A percentile compares a stretch with the other conserved stretches of the same genome.
phyloP scores from a whole-genome alignment of 192 early-diverging fungal genomes.

The Globomyces pollinis-pini region DNA sequence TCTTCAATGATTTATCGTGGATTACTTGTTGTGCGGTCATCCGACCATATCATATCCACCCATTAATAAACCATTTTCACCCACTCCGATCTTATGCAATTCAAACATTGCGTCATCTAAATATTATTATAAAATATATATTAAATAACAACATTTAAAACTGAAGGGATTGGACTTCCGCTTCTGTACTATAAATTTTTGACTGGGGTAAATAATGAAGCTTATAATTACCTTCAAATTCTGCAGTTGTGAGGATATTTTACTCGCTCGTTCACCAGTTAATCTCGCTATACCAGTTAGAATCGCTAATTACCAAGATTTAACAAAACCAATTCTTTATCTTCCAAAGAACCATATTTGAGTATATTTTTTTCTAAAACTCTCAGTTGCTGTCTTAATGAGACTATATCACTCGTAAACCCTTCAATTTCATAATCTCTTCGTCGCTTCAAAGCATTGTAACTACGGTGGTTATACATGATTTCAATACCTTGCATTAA shows the following conservation, averaged over 20 bases:
- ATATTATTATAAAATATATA: background rate
- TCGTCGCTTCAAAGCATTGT: constrained; percentile 39
- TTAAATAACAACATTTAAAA: constrained; percentile 11
- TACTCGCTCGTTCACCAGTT: constrained; percentile 26
- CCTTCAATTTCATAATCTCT: constrained; percentile 60
- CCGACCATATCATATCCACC: too few species aligned
- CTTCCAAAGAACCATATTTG: constrained; percentile 50
- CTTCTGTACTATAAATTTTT: constrained; percentile 30
- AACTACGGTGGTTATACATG: constrained; percentile 29
- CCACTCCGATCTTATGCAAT: background rate
- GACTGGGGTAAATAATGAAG: constrained; percentile 5
- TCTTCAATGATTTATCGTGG: background rate
- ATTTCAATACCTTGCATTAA: constrained; percentile 27
- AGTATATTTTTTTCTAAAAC: constrained; percentile 46
- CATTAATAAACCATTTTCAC: too few species aligned
- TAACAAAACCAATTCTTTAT: constrained; percentile 44
- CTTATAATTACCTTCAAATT: constrained; percentile 38
- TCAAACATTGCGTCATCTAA: background rate
- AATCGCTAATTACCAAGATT: constrained; percentile 32
- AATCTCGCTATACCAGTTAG: constrained; percentile 17
- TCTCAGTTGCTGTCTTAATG: constrained; percentile 41
- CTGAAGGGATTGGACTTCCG: constrained; percentile 22
- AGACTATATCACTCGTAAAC: constrained; percentile 56
- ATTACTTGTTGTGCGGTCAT: too few species aligned
- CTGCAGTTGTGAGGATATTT: constrained; percentile 35